Base-by-base conservation (phyloP, 352 stramenopile species). In the Phytophthora kernoviae region DNA sequence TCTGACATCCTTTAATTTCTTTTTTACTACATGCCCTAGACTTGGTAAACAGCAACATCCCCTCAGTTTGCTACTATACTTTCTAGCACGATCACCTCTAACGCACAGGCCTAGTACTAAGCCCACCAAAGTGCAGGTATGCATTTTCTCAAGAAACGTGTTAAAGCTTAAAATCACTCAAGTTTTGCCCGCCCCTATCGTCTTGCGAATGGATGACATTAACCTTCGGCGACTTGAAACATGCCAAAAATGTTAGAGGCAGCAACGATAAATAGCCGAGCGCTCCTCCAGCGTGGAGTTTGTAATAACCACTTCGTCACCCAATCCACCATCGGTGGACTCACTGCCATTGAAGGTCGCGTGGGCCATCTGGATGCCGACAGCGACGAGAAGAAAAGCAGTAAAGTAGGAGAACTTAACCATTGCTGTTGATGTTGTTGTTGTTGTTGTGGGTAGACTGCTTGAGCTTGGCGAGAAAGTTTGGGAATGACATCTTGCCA, bases 201-300 rank as follows among this genome's bases (percentile, higher is more conserved):
- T n/a, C n/a, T n/a, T n/a, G n/a, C n/a, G n/a, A n/a, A n/a, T n/a
- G n/a, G n/a, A 34, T 34, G 30, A 6, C 30, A 34, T 4, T 41
- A 4, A 15, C 12, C 14, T 41, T 15, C 34, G 34, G 12, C 18
- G 12, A 17, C 6, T 6, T 18, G 34, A 34, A 34, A 6, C 30
- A 34, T 11, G 5, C 10, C 34, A 6, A 18, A 41, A 15, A 17
- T 15, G 30, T 36, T 48, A 20, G 18, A 66, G 58, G 44, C 52
- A 67, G 45, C 58, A n/a, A n/a, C n/a, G n/a, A n/a, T n/a, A n/a
- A n/a, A n/a, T n/a, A n/a, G n/a, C n/a, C n/a, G n/a, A 67, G 8
- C 58, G 51, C n/a, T 67, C 58, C 40, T 67, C 52, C 51, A 62
- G 44, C 11, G 58, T 67, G 24, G 7, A 8, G 37, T 59, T 48